phyloP scores from a whole-genome alignment of 768 basidiomycete genomes.

The Sutorius australiensis region DNA sequence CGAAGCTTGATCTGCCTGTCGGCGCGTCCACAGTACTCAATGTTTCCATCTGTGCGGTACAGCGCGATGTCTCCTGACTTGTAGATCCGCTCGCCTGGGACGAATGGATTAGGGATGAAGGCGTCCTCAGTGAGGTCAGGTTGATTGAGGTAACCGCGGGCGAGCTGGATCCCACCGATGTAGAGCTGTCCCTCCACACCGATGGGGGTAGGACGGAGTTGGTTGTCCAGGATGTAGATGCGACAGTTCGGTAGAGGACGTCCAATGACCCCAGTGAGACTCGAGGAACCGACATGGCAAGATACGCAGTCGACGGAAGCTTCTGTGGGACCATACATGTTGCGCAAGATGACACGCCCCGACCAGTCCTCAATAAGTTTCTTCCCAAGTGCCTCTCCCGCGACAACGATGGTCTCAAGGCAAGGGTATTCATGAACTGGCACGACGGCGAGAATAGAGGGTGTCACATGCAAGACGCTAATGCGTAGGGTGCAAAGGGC shows the following conservation, averaged over 20 bases:
- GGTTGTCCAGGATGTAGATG: slow-evolving; percentile 29
- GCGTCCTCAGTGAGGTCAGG: slow-evolving; percentile 25
- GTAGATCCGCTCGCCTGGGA: slow-evolving; percentile 28
- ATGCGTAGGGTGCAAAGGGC: slow-evolving; percentile 27
- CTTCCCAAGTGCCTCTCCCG: slow-evolving; percentile 21
- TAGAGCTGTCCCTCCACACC: slow-evolving; percentile 28
- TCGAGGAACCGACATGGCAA: slow-evolving; percentile 21
- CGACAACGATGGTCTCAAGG: slow-evolving; percentile 27
- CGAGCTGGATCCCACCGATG: slow-evolving; percentile 20
- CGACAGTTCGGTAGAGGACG: slow-evolving; percentile 30
- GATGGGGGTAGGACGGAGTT: slow-evolving; percentile 24
- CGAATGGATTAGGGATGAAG: slow-evolving; percentile 31
- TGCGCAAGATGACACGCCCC: slow-evolving; percentile 23
- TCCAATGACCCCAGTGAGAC: slow-evolving; percentile 26
- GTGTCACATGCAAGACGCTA: slow-evolving; percentile 28
- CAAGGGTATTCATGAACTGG: slow-evolving; percentile 25
- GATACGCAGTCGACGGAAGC: slow-evolving; percentile 29
- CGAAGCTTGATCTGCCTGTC: slow-evolving; percentile 35
- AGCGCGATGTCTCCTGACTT: slow-evolving; percentile 30
- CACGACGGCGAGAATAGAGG: slow-evolving; percentile 29
- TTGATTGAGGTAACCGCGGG: slow-evolving; percentile 22
- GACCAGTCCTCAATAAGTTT: slow-evolving; percentile 26
- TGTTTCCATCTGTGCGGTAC: slow-evolving; percentile 27
- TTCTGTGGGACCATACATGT: slow-evolving; percentile 36
- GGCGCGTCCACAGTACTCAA: slow-evolving; percentile 31